Evolutionary conservation across 371 early-diverging fungal species (phyloP), one percentile per base, ranked within the genome.

Genomic region (Rhizomucor pusillus): DNA sequence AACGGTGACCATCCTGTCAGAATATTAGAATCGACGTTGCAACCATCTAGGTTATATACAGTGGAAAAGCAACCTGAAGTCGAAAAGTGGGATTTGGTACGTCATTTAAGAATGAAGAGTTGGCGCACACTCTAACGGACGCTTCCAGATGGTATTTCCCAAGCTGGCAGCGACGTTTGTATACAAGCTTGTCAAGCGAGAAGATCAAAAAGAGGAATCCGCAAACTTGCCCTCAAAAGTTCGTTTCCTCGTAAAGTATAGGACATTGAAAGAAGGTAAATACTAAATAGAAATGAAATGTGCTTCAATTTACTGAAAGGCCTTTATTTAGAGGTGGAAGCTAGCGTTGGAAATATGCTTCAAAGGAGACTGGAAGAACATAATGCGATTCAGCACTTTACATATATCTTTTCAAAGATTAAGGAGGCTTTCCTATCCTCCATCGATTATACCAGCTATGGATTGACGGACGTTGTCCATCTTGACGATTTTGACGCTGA

Each of bases 1-100:
- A 72, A 81, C 48, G 83, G 84, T n/a, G 67, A 66, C 43, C 58
- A 82, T 19, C 86, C 86, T 6, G 79, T 84, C 12, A 77, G 86
- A 19, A 70, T 85, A 23, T 51, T 80, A 11, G 76, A 73, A 14
- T 77, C 79, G 12, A 59, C 63, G 29, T 68, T 77, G 13, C 69
- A 57, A 47, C 66, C 72, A 49, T 73, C 84, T 34, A 67, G 74
- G 41, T 35, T 64, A 45, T 69, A 82, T 60, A 46, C 71, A 43
- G 60, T 81, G 46, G 62, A 79, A 56, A 52, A 73, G 52, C 60
- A 67, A 54, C 64, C 74, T 5, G 50, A 62, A 20, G 56, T 65
- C 25, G 60, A 69, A 11, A 49, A 75, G 18, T 80, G 82, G 50
- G 74, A 81, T 60, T 60, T 81, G 77, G 83, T 77, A 75, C 53